Evolutionary conservation across 495 filamentous ascomycete species (phyloP).

Genomic region (Tricharina praecox): DNA sequence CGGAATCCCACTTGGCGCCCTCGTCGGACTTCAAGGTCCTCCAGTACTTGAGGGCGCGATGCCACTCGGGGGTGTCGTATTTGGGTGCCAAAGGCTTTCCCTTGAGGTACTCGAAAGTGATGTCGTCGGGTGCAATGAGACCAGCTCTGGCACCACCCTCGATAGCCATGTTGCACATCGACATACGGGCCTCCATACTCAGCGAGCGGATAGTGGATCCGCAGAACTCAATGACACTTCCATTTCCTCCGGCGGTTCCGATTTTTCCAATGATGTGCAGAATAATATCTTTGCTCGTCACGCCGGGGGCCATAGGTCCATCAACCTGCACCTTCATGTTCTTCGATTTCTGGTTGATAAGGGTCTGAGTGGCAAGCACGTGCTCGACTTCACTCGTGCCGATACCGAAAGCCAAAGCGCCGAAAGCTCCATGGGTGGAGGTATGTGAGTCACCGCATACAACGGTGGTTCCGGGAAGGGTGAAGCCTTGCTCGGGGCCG

Average conservation of each 20-base stretch:
- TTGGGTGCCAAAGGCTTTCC: slow-evolving; percentile 74
- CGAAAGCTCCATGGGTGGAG: slow-evolving; percentile 93
- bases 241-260: slow-evolving; percentile 87
- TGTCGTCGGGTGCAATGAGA: slow-evolving; percentile 90
- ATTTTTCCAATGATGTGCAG: slow-evolving; percentile 88
- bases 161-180: slow-evolving; percentile 99
- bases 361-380: slow-evolving; percentile 85
- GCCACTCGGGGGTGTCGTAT: slow-evolving; percentile 71
- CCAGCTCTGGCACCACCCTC: slow-evolving; percentile 90
- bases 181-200: slow-evolving; percentile 97
- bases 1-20: slow-evolving; percentile 69
- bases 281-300: slow-evolving; percentile 91
- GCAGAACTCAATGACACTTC: slow-evolving; percentile 90
- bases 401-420: slow-evolving; percentile 89
- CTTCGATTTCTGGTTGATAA: slow-evolving; percentile 88
- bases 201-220: slow-evolving; percentile 76
- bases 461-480: slow-evolving; percentile 87
- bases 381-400: slow-evolving; percentile 98
- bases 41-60: slow-evolving; percentile 80
- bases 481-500: slow-evolving; percentile 98
- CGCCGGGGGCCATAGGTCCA: slow-evolving; percentile 73
- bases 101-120: slow-evolving; percentile 87
- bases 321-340: slow-evolving; percentile 97
- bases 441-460: slow-evolving; percentile 97
- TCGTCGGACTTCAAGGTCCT: slow-evolving; percentile 66